Base-by-base conservation (phyloP, 495 filamentous ascomycete genomes). In the Echria macrotheca region DNA sequence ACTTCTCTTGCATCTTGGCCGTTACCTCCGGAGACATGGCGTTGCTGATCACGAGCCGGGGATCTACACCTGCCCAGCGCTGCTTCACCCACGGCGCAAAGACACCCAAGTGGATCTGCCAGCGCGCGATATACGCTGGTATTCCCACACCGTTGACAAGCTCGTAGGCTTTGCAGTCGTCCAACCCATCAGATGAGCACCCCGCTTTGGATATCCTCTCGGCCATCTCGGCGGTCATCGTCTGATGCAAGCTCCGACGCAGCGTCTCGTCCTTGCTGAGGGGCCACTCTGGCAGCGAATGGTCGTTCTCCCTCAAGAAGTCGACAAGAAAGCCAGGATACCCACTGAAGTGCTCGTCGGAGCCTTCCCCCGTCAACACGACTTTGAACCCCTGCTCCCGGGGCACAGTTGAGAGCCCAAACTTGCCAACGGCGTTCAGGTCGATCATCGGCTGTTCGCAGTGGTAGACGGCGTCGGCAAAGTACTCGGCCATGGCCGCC, bases 291-390 rank as follows among this genome's bases (percentile, higher is more conserved):
- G 68, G 59, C 55, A 55, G 70, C 1, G 74, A 53, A 18, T 35
- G 26, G 48, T 81, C 77, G 1, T 64, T 54, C 52, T 77, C 76
- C 6, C 61, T 63, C 4, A 78, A 55, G 28, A 60, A 65, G 23
- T 78, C 73, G 19, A 55, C 50, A 1, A 65, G 42, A 53, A 70
- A 72, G 22, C 67, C 49, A 1, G 62, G 50, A 49, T 81, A 81
- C 42, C 75, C 75, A 12, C 60, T 69, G 45, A 81, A 78, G 54
- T 72, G 63, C 60, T 79, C 75, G 52, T 79, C 76, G 6, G 75
- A 59, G 15, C 77, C 77, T 59, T 80, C 72, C 19, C 75, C 74
- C 5, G 68, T 77, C 2, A 80, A 60, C 8, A 79, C 59, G 6
- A 78, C 75, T 44, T 76, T 75, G 52, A 69, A 67, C 17, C 74